These are phyloP conservation scores for Bodo saltans DNA, from an alignment of 78 protist genomes.

Conservation along the genomic window DNA sequence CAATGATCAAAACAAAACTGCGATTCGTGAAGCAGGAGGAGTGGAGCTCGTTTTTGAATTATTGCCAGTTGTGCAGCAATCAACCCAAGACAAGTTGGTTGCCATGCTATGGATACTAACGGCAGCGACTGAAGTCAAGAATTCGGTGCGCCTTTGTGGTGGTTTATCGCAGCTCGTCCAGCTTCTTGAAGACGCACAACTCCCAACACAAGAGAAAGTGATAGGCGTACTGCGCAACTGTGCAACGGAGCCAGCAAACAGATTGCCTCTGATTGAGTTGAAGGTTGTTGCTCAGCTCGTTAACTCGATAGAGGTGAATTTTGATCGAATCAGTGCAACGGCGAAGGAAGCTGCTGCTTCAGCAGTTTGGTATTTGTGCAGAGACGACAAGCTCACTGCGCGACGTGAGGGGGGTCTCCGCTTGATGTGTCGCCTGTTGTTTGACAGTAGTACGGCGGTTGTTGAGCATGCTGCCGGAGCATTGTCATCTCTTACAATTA, in stretches of 20 bases:
- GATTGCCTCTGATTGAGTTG: neutral
- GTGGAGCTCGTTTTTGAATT: neutral
- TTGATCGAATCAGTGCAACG: neutral
- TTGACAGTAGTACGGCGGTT: neutral
- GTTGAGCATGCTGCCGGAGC: slow-evolving; percentile 43
- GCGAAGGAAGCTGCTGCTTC: neutral
- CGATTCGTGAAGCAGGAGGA: slow-evolving; percentile 12
- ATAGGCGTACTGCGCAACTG: slow-evolving; percentile 25
- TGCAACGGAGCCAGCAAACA: slow-evolving; percentile 4
- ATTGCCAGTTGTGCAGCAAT: slow-evolving; percentile 1
- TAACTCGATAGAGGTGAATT: neutral
- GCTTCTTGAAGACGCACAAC: slow-evolving; percentile 1
- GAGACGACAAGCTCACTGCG: slow-evolving; percentile 31
- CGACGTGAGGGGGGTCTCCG: slow-evolving; percentile 23
- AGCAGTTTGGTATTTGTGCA: slow-evolving; percentile 5
- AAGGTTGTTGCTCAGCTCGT: slow-evolving; percentile 12
- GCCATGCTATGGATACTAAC: slow-evolving; percentile 26
- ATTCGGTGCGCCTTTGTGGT: neutral
- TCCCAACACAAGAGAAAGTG: neutral
- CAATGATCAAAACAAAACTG: slow-evolving; percentile 28
- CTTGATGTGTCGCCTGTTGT: neutral
- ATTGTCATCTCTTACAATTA: too few species aligned
- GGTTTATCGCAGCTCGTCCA: slow-evolving; percentile 26
- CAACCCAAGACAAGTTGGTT: slow-evolving; percentile 29
- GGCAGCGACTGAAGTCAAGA: slow-evolving; percentile 5